A percentile compares a stretch with the other conserved stretches of the same genome.
These are phyloP conservation scores for Mortierella sp. DNA, from an alignment of 371 early-diverging fungal genomes.

Conservation along the genomic window DNA sequence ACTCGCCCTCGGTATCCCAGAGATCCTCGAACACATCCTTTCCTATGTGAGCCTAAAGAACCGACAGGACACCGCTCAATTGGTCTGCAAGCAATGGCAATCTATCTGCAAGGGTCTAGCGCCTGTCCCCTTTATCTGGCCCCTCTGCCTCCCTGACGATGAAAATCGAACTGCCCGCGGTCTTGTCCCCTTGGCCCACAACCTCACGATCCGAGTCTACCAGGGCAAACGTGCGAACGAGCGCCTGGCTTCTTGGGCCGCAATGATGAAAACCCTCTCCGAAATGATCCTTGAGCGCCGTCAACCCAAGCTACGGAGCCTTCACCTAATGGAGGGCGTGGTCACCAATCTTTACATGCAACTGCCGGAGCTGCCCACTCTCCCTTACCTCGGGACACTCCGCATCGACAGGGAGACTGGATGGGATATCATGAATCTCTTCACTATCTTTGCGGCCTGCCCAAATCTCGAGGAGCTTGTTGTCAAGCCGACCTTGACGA, in stretches of 20 bases:
- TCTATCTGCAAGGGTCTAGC: neutral
- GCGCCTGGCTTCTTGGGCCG: neutral
- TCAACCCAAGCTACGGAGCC: neutral
- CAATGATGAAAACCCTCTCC: neutral
- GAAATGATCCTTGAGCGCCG: neutral
- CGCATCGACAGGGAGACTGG: neutral
- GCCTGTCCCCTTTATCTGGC: neutral
- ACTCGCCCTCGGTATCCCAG: conserved; percentile 13
- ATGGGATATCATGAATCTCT: conserved; percentile 6
- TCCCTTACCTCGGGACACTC: neutral
- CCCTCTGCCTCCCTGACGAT: neutral
- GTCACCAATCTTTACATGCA: neutral
- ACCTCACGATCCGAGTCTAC: neutral
- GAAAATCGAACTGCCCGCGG: neutral
- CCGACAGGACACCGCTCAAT: neutral
- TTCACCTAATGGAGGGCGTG: neutral
- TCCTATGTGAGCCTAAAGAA: neutral
- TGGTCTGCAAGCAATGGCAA: conserved; percentile 19
- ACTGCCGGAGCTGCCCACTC: neutral
- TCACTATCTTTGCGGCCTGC: neutral
- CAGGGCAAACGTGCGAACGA: neutral
- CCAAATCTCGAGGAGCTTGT: conserved; percentile 15
- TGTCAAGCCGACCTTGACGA: neutral
- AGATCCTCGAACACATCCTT: conserved; percentile 24
- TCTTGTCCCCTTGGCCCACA: neutral